phyloP scores from a whole-genome alignment of 345 rosid genomes.

The Acer yangbiense region DNA sequence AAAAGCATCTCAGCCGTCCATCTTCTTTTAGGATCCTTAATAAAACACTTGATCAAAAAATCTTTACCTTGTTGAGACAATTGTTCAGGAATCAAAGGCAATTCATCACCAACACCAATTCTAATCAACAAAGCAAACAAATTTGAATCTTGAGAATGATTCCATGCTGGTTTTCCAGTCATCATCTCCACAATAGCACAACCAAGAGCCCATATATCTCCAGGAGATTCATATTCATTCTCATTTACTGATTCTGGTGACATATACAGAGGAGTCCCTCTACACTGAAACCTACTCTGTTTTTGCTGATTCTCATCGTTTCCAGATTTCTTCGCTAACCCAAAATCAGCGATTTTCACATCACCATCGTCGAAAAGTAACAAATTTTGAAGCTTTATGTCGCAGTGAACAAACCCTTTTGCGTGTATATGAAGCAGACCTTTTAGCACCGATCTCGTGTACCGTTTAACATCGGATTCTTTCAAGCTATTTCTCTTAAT shows the following conservation, averaged over 20 bases:
- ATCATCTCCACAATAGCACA: constrained; percentile 78
- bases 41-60: constrained; percentile 65
- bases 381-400: constrained; percentile 59
- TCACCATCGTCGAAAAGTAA: constrained; percentile 48
- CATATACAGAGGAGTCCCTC: constrained; percentile 82
- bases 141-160: constrained; percentile 30
- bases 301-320: constrained; percentile 1
- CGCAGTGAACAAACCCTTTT: constrained; percentile 72
- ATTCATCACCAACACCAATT: constrained; percentile 57
- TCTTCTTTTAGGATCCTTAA: constrained; percentile 52
- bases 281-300: constrained; percentile 29
- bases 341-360: constrained; percentile 75
- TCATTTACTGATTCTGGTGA: constrained; percentile 74
- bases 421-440: constrained; percentile 63
- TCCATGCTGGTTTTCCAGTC: constrained; percentile 71
- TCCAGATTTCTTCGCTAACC: constrained; percentile 56
- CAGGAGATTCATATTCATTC: constrained; percentile 63
- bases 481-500: constrained; percentile 35
- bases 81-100: constrained; percentile 56
- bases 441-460: constrained; percentile 54
- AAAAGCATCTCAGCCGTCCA: constrained; percentile 84
- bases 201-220: constrained; percentile 89
- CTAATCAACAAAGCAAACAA: constrained; percentile 47
- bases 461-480: constrained; percentile 55
- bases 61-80: constrained; percentile 74